Evolutionary conservation across 2,329 filamentous ascomycete genomes (phyloP).

Genomic region (Clonostachys byssicola): DNA sequence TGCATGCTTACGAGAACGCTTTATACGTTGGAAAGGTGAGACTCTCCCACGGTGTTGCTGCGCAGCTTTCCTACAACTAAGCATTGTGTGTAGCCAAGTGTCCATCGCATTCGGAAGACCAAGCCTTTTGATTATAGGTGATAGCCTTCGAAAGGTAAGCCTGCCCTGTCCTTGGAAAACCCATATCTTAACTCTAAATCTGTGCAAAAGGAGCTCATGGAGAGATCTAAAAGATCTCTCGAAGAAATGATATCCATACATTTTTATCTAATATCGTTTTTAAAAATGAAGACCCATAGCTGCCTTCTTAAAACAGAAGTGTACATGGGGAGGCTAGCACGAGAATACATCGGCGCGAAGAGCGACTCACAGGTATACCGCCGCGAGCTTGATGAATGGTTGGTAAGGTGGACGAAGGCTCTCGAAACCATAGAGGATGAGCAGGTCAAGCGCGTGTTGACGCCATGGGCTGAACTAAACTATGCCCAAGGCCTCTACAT

Average conservation of each 20-base stretch:
- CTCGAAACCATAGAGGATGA: neutral
- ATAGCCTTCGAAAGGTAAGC: constrained; percentile 6
- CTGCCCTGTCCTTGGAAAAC: neutral
- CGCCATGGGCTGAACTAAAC: constrained; percentile 3
- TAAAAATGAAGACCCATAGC: constrained; percentile 7
- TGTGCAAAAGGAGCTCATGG: neutral
- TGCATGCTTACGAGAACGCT: constrained; percentile 7
- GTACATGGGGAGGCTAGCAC: neutral
- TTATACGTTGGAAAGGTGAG: constrained; percentile 8
- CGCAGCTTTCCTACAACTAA: neutral
- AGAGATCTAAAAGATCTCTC: neutral
- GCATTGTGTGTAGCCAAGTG: constrained; percentile 2
- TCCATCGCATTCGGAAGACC: constrained; percentile 8
- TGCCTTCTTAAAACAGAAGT: neutral
- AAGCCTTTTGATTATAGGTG: constrained; percentile 6
- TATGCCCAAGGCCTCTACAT: constrained; percentile 3
- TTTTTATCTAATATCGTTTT: constrained; percentile 5
- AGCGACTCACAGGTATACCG: constrained; percentile 1
- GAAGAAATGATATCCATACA: constrained; percentile 6
- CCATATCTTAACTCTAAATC: neutral
- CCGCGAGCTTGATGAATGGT: constrained; percentile 3
- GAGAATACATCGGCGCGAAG: neutral
- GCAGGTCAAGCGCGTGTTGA: neutral
- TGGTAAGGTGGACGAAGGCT: constrained; percentile 1
- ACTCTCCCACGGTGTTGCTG: neutral